Evolutionary conservation across 345 rosid species (phyloP).

Genomic region (Aurinia saxatilis): DNA sequence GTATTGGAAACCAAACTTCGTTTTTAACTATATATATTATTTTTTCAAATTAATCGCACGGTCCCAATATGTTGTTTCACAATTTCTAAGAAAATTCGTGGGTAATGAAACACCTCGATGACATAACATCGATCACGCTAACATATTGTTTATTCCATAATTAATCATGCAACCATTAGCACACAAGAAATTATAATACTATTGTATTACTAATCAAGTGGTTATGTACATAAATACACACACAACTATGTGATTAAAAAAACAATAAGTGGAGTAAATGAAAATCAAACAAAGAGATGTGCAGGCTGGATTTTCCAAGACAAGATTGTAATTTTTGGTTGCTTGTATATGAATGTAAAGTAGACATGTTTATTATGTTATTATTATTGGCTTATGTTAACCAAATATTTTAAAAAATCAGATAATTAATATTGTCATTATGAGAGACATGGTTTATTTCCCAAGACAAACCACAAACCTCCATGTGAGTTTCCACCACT

Average conservation of each 20-base stretch:
- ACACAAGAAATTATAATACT: too few species aligned
- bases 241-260: not conserved
- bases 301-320: conserved; percentile 24
- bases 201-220: conserved; percentile 17
- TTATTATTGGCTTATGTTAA: conserved; percentile 7
- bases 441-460: conserved; percentile 29
- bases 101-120: conserved; percentile 30
- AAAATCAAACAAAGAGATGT: conserved; percentile 8
- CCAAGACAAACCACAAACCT: conserved; percentile 33
- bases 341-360: conserved; percentile 28
- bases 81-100: conserved; percentile 29
- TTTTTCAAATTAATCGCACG: conserved; percentile 9
- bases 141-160: conserved; percentile 12
- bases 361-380: conserved; percentile 25
- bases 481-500: conserved; percentile 35
- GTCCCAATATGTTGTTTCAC: conserved; percentile 28
- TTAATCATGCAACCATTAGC: not conserved
- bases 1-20: conserved; percentile 13
- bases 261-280: conserved; percentile 1
- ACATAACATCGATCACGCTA: conserved; percentile 27
- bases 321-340: conserved; percentile 24
- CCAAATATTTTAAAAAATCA: not conserved
- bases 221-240: not conserved
- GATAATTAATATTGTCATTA: conserved; percentile 16
- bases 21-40: not conserved